phyloP scores from a whole-genome alignment of 176 grass and related monocot genomes.

The Oryza meridionalis region DNA sequence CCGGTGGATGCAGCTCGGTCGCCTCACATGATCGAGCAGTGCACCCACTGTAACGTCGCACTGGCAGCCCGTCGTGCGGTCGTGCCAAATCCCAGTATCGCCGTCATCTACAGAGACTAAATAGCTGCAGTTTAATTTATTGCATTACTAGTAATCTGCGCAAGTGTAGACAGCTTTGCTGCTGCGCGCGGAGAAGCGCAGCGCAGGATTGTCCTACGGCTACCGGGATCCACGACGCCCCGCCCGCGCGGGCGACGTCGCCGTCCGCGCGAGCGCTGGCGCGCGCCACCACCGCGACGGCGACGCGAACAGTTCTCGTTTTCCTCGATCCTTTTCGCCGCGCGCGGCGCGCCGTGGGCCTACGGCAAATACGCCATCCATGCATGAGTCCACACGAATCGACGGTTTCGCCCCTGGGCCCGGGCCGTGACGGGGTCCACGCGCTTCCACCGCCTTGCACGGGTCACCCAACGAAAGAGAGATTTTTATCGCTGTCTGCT shows the following conservation, averaged over 20 bases:
- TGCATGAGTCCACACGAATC: constrained; percentile 42
- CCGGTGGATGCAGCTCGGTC: neutral
- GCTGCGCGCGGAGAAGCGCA: neutral
- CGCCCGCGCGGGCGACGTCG: constrained; percentile 12
- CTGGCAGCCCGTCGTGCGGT: neutral
- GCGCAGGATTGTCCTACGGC: neutral
- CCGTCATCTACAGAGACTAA: neutral
- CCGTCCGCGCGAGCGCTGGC: constrained; percentile 27
- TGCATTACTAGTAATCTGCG: neutral
- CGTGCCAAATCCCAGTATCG: neutral
- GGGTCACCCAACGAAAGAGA: neutral
- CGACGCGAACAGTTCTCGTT: constrained; percentile 16
- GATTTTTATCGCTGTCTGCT: neutral
- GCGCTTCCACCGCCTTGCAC: constrained; percentile 49
- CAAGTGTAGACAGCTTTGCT: neutral
- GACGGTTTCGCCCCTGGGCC: constrained; percentile 27
- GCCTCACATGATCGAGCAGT: constrained; percentile 48
- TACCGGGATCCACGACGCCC: too few relatives aligned
- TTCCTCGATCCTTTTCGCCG: neutral
- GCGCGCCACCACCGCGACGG: constrained; percentile 34
- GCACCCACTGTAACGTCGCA: neutral
- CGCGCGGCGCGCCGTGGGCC: neutral
- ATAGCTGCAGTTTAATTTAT: neutral
- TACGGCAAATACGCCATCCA: constrained; percentile 4
- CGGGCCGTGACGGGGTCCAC: constrained; percentile 40